Conservation (phyloP, 148 eudicot species). For the Diospyros lotus region DNA sequence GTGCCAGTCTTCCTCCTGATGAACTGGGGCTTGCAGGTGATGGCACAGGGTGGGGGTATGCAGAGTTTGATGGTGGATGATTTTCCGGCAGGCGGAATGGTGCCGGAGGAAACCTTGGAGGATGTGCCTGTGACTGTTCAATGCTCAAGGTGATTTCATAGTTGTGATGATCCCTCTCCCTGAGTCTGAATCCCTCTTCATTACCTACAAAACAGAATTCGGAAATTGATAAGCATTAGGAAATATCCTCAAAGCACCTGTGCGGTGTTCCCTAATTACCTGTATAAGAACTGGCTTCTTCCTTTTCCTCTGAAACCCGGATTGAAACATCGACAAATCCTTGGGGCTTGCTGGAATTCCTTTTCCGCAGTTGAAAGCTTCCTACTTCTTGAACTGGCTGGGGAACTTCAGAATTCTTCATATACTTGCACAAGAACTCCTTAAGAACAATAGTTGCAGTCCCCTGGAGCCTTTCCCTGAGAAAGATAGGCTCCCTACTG, state of each 20-base stretch:
- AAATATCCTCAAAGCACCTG: not conserved
- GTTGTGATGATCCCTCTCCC: constrained; percentile 21
- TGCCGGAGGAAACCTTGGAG: constrained; percentile 22
- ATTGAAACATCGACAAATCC: constrained; percentile 85
- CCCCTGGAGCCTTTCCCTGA: constrained; percentile 64
- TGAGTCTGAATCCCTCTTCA: constrained; percentile 48
- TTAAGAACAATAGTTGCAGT: constrained; percentile 48
- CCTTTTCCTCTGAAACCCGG: constrained; percentile 48
- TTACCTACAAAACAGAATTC: constrained; percentile 25
- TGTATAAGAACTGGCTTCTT: constrained; percentile 38
- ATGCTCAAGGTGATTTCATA: constrained; percentile 25
- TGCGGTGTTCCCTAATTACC: constrained; percentile 21
- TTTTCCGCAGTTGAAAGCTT: constrained; percentile 75
- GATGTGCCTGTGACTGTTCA: constrained; percentile 21
- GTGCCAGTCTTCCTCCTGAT: constrained; percentile 12
- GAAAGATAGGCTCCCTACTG: constrained; percentile 72
- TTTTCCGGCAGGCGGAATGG: constrained; percentile 26
- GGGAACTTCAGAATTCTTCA: constrained; percentile 28
- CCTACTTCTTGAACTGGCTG: constrained; percentile 59
- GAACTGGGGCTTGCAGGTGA: constrained; percentile 7
- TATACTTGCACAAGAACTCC: constrained; percentile 54
- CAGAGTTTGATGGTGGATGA: constrained; percentile 15
- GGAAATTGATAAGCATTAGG: not conserved
- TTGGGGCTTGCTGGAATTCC: constrained; percentile 48
- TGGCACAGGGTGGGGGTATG: constrained; percentile 31